Base-by-base conservation (phyloP, 2,329 filamentous ascomycete genomes). In the Microcera coccophila region DNA sequence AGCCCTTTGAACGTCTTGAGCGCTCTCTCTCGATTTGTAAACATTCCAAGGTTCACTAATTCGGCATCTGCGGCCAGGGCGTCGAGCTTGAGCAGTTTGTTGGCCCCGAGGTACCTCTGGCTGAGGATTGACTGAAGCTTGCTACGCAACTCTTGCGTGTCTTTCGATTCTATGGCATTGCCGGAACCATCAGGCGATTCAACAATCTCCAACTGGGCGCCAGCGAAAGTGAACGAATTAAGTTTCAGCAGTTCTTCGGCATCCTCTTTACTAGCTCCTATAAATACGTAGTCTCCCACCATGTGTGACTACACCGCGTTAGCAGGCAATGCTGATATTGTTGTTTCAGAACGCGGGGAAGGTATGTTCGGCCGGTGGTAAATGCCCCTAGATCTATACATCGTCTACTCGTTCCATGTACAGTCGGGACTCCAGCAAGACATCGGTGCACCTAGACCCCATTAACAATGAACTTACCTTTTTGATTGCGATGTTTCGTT, bases 1-100 rank as follows among this genome's bases (percentile, higher is more conserved):
- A 97, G 74, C 2, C 87, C 91, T 39, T 87, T 87, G 68, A 97
- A 96, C 49, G 95, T 87, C 64, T 96, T 98, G 50, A 85, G 79
- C 35, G 86, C 82, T 1, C 82, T 83, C 3, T 84, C 81, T 45
- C 77, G 79, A 45, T 72, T 80, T 48, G 81, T 78, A 62, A 95
- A 90, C 58, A 91, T 85, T 28, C 87, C 87, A 65, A 90, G 82
- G 32, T 78, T 73, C 41, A 82, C 73, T 4, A 97, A 76, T 44
- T 83, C 79, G 2, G 80, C 69, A 57, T 97, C 91, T 36, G 78
- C 72, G 22, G 79, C 83, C 9, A 97, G 78, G 1, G 77, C 73
- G n/a, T 88, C 90, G 9, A 98, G 79, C 60, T 95, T 82, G 29
- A 97, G 76, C 1, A 96, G 71, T 65, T 94, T 95, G 39, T 73